These are phyloP conservation scores for Naganishia sp. DNA, from an alignment of 1,284 basidiomycete species.

Conservation along the genomic window DNA sequence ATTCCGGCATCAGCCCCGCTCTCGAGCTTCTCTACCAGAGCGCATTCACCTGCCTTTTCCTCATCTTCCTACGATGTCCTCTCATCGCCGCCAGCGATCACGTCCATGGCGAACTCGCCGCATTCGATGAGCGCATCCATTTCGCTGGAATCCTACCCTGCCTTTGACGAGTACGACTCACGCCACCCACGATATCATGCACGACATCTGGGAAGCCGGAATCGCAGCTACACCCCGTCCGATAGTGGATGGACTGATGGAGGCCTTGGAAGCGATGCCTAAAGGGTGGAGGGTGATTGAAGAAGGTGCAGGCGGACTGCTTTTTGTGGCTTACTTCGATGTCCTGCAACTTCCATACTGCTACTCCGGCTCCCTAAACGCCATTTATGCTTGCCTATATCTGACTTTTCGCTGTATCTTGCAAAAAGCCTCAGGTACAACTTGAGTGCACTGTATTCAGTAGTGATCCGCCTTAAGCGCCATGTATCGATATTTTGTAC, in stretches of 20 bases:
- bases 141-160: conserved; percentile 9
- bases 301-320: too few relatives aligned
- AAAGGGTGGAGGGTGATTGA: background rate
- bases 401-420: background rate
- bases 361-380: background rate
- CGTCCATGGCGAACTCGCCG: conserved; percentile 12
- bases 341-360: background rate
- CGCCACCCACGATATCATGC: background rate
- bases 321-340: too few relatives aligned
- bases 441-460: too few relatives aligned
- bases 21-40: conserved; percentile 4
- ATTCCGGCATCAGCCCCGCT: background rate
- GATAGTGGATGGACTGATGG: conserved; percentile 28
- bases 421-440: too few relatives aligned
- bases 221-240: background rate
- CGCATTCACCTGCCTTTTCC: conserved; percentile 23
- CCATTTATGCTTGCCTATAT: background rate
- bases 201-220: background rate
- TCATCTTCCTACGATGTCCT: conserved; percentile 17
- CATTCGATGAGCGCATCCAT: conserved; percentile 15
- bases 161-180: conserved; percentile 18
- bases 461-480: too few relatives aligned
- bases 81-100: background rate
- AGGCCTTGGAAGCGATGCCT: conserved; percentile 1
- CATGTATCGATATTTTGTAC: too few relatives aligned